Percentiles rank a stretch among this genome's conserved stretches.
Conservation (phyloP, 192 early-diverging fungal genomes). For the Coemansia sp. region DNA sequence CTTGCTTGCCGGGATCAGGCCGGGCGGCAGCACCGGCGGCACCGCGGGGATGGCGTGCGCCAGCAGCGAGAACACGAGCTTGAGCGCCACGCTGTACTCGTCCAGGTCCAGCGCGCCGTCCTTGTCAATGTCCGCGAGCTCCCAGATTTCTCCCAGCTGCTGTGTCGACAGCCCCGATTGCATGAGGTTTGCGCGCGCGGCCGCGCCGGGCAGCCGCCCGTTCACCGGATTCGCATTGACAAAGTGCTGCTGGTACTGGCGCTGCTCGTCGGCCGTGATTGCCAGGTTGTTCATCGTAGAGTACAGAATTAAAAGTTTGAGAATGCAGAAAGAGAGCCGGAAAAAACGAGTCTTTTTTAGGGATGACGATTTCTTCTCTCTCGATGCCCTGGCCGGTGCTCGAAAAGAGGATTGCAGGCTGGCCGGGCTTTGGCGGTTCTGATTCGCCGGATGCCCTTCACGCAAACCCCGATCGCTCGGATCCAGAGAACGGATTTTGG, state of each 20-base stretch:
- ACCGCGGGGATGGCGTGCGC: conserved; percentile 52
- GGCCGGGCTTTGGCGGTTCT: too few relatives aligned
- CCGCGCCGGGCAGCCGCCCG: conserved; percentile 40
- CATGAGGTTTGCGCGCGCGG: conserved; percentile 43
- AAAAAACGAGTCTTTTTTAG: not conserved
- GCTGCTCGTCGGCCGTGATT: conserved; percentile 26
- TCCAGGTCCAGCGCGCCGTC: conserved; percentile 80
- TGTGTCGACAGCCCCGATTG: conserved; percentile 46
- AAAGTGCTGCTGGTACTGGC: conserved; percentile 48
- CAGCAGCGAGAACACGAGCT: conserved; percentile 69
- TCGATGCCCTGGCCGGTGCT: too few relatives aligned
- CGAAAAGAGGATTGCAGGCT: too few relatives aligned
- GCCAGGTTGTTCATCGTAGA: conserved; percentile 28
- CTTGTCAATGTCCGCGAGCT: conserved; percentile 78
- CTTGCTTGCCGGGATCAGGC: conserved; percentile 66
- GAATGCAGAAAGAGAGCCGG: too few relatives aligned
- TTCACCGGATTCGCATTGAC: conserved; percentile 30
- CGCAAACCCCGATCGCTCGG: too few relatives aligned
- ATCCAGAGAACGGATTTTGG: too few relatives aligned
- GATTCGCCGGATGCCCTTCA: too few relatives aligned
- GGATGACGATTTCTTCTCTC: too few relatives aligned
- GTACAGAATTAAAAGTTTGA: too few relatives aligned
- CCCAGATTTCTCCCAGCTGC: conserved; percentile 54
- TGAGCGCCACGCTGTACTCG: conserved; percentile 76
- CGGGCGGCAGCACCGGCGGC: conserved; percentile 59